Evolutionary conservation across 495 filamentous ascomycete genomes (phyloP).

Genomic region (Penicillium crystallinum): DNA sequence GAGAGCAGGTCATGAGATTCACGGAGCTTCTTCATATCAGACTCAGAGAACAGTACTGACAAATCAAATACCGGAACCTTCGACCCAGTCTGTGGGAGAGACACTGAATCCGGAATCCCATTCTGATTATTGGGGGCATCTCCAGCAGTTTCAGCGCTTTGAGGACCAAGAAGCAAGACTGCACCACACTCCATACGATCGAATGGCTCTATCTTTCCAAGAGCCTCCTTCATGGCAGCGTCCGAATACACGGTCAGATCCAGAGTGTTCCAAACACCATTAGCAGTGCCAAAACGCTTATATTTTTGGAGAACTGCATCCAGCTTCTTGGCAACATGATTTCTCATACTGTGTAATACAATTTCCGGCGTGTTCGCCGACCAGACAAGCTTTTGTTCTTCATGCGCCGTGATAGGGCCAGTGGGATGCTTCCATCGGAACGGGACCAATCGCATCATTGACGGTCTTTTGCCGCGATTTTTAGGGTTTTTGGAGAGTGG

Average conservation of each 20-base stretch:
- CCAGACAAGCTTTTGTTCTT: conserved; percentile 47
- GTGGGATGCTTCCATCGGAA: conserved; percentile 35
- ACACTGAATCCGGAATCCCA: conserved; percentile 16
- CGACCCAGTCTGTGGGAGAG: conserved; percentile 25
- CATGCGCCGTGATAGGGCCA: conserved; percentile 20
- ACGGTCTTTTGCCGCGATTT: conserved; percentile 11
- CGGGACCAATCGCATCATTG: conserved; percentile 25
- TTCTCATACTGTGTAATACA: conserved; percentile 49
- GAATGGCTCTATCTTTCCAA: conserved; percentile 18
- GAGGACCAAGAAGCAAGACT: conserved; percentile 24
- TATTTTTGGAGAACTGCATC: conserved; percentile 19
- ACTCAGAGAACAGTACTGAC: conserved; percentile 28
- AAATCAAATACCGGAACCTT: conserved; percentile 45
- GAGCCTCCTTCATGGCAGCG: conserved; percentile 22
- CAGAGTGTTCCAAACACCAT: conserved; percentile 33
- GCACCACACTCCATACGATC: conserved; percentile 29
- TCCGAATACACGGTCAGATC: conserved; percentile 23
- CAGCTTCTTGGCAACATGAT: conserved; percentile 39
- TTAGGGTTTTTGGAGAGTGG: not conserved
- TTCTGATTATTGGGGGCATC: not conserved
- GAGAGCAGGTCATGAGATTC: conserved; percentile 20
- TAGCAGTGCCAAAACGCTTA: conserved; percentile 15
- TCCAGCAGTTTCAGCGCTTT: not conserved
- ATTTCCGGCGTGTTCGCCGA: conserved; percentile 63
- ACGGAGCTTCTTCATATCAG: conserved; percentile 29